phyloP scores from a whole-genome alignment of 2,329 filamentous ascomycete genomes.

The Aphanocladium album region DNA sequence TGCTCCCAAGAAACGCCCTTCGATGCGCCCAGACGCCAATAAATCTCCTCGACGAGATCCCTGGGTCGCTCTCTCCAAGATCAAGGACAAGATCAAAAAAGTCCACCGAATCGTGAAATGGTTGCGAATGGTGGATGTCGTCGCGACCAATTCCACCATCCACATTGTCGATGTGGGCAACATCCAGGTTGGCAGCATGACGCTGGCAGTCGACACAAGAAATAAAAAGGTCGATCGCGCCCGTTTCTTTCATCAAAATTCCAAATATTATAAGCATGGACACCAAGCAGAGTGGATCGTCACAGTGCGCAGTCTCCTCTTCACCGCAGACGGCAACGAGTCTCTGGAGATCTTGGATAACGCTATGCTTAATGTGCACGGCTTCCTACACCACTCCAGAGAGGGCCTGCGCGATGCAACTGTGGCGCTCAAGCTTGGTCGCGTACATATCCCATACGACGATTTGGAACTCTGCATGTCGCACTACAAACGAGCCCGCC shows the following conservation, averaged over 20 bases:
- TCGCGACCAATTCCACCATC: constrained; percentile 74
- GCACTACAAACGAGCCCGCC: constrained; percentile 45
- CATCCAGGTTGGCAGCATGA: constrained; percentile 78
- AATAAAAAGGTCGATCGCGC: constrained; percentile 87
- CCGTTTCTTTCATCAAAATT: constrained; percentile 78
- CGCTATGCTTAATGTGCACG: constrained; percentile 83
- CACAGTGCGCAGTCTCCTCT: constrained; percentile 77
- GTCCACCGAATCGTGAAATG: constrained; percentile 83
- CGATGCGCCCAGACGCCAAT: constrained; percentile 22
- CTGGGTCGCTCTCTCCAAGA: constrained; percentile 71
- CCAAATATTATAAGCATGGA: constrained; percentile 49
- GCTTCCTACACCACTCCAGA: constrained; percentile 76
- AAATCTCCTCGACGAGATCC: constrained; percentile 46
- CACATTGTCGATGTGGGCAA: constrained; percentile 77
- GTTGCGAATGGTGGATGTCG: constrained; percentile 83
- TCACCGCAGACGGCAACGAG: constrained; percentile 79
- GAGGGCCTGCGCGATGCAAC: constrained; percentile 88
- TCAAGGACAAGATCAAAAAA: constrained; percentile 81
- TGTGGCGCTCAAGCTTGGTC: constrained; percentile 83
- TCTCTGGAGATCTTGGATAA: constrained; percentile 86
- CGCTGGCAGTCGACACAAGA: constrained; percentile 83
- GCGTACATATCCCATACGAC: constrained; percentile 85
- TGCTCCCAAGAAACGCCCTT: constrained; percentile 8
- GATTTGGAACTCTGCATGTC: constrained; percentile 64
- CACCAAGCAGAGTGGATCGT: constrained; percentile 91